phyloP scores from a whole-genome alignment of 176 grass and related monocot species.

The Pontederia crassipes region DNA sequence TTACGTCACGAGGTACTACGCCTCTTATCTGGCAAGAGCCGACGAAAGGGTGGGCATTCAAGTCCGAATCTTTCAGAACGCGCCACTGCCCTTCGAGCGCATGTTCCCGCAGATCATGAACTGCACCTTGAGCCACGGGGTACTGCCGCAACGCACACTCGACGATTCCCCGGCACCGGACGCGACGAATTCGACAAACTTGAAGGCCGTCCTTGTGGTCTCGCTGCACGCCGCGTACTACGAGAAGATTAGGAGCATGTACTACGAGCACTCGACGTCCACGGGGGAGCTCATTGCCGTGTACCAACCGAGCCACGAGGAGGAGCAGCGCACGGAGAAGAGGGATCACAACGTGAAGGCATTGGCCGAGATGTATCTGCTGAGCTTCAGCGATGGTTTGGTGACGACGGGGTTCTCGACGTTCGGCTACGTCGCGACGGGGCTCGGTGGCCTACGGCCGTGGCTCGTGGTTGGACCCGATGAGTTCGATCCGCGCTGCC shows the following conservation, averaged over 20 bases:
- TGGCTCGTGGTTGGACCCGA: conserved; percentile 74
- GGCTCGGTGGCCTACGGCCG: conserved; percentile 63
- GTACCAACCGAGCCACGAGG: conserved; percentile 84
- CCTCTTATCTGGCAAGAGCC: conserved; percentile 1
- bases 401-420: conserved; percentile 88
- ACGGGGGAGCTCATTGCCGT: conserved; percentile 63
- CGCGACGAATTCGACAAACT: neutral
- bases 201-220: conserved; percentile 66
- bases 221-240: conserved; percentile 75
- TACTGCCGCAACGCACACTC: conserved; percentile 19
- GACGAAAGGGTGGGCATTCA: neutral
- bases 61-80: neutral
- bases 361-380: conserved; percentile 84
- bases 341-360: conserved; percentile 82
- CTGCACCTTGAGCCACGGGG: conserved; percentile 32
- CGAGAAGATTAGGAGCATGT: conserved; percentile 60
- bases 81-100: conserved; percentile 16
- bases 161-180: neutral
- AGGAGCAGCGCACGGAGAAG: conserved; percentile 61
- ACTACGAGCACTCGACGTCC: conserved; percentile 68
- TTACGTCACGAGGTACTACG: conserved; percentile 1
- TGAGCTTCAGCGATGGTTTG: conserved; percentile 78
- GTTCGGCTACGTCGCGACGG: conserved; percentile 85
- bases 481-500: conserved; percentile 62
- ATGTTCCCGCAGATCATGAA: conserved; percentile 28